Percentiles rank a stretch among this genome's conserved stretches.
phyloP scores from a whole-genome alignment of 805 yeast species.

The Cyberlindnera japonica region DNA sequence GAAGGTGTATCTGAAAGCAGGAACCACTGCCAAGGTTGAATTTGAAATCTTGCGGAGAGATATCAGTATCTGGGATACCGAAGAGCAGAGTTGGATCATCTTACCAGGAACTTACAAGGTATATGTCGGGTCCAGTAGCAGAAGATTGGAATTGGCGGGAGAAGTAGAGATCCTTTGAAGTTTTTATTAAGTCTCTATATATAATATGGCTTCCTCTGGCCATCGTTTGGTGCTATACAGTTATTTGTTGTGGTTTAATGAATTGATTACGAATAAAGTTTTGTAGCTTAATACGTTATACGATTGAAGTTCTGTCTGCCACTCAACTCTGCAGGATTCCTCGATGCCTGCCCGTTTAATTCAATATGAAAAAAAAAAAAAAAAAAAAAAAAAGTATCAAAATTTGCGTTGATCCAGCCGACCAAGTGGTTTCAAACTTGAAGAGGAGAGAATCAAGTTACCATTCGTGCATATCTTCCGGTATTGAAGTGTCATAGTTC shows the following conservation, averaged over 20 bases:
- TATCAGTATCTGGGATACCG: conserved; percentile 53
- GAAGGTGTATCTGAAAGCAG: conserved; percentile 44
- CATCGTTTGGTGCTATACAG: background rate
- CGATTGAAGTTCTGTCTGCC: too few species aligned
- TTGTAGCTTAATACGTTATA: too few species aligned
- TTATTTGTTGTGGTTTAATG: too few species aligned
- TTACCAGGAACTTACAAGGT: conserved; percentile 52
- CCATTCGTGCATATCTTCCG: too few species aligned
- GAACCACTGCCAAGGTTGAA: conserved; percentile 33
- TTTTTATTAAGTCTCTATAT: background rate
- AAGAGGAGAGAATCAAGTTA: too few species aligned
- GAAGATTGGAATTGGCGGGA: conserved; percentile 44
- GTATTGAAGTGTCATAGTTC: too few species aligned
- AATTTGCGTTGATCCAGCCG: background rate
- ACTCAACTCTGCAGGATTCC: too few species aligned
- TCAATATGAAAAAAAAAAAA: too few species aligned
- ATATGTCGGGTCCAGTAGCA: conserved; percentile 47
- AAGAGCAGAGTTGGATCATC: conserved; percentile 54
- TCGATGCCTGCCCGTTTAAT: too few species aligned
- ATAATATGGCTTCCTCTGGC: background rate
- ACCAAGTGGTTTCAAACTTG: too few species aligned
- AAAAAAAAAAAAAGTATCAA: background rate
- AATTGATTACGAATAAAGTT: too few species aligned
- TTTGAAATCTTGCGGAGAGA: conserved; percentile 51
- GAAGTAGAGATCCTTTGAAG: conserved; percentile 27